Evolutionary conservation across 179 eudicot genomes (phyloP), one percentile per base, ranked within the genome.

Genomic region (Heliamphora pulchella): DNA sequence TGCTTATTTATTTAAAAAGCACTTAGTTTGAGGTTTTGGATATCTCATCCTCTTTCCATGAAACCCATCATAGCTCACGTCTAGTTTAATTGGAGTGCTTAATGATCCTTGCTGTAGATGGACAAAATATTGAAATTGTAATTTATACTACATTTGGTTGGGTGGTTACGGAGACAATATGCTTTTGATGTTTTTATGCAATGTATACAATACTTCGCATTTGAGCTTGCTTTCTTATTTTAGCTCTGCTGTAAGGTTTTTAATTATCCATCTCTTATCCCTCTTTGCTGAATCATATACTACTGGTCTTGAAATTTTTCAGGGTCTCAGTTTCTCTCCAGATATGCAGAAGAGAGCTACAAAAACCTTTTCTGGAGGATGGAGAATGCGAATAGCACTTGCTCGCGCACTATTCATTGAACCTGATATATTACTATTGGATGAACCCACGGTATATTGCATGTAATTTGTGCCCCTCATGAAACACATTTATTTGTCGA

Each of bases 331-430:
- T 86, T 96, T 96, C 90, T 72, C 99, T 68, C 86, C 94, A 75
- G 99, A 96, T 86, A 96, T 96, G 99, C 96, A 91, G 87, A 94
- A 82, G 78, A 90, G 78, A 80, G 82, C 99, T 66, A 96, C 99
- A 57, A 92, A 84, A 86, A 85, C 99, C 17, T 96, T 96, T 88
- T 96, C 98, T 81, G 99, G 99, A 85, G 99, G 99, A 83, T 96
- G 99, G 99, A 86, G 99, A 76, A 96, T 96, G 99, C 94, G 99
- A 79, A 90, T 96, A 84, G 99, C 99, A 75, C 99, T 96, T 82
- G 99, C 99, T 18, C 96, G 99, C 74, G 99, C 99, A 31, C 84
- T 96, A 80, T 96, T 96, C 82, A 88, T 96, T 71, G 98, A 94
- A 84, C 99, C 99, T 66, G 99, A 96, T 89, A 77, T 96, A 2